Evolutionary conservation across 768 basidiomycete species (phyloP).

Genomic region (Collybiopsis luxurians): DNA sequence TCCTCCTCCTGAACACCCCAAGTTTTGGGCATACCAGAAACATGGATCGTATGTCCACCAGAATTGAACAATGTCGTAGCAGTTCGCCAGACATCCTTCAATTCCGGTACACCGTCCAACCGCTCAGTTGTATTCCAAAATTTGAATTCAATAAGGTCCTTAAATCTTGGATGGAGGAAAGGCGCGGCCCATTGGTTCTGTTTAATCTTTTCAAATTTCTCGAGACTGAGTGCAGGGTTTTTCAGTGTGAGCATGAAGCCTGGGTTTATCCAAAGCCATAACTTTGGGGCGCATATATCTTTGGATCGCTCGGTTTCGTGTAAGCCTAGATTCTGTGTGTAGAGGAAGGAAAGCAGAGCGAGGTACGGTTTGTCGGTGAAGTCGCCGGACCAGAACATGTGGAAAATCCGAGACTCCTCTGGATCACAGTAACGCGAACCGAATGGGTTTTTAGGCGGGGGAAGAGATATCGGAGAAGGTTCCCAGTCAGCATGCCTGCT

Average conservation of each 20-base stretch:
- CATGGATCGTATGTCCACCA: slow-evolving; percentile 48
- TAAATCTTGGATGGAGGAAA: slow-evolving; percentile 64
- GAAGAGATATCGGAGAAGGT: slow-evolving; percentile 39
- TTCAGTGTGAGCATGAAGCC: slow-evolving; percentile 48
- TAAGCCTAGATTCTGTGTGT: slow-evolving; percentile 66
- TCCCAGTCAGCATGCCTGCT: slow-evolving; percentile 67
- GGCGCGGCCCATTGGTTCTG: slow-evolving; percentile 70
- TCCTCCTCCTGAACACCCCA: neutral
- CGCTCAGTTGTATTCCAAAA: slow-evolving; percentile 81
- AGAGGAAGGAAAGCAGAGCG: slow-evolving; percentile 68
- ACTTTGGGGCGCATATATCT: slow-evolving; percentile 59
- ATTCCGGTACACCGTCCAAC: slow-evolving; percentile 61
- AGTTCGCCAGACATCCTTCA: slow-evolving; percentile 62
- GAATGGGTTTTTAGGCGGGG: slow-evolving; percentile 51
- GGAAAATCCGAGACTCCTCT: slow-evolving; percentile 85
- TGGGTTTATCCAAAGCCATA: slow-evolving; percentile 79
- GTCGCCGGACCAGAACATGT: slow-evolving; percentile 91
- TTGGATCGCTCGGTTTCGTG: neutral
- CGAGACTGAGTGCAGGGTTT: slow-evolving; percentile 36
- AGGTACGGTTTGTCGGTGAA: slow-evolving; percentile 79
- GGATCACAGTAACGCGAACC: slow-evolving; percentile 71
- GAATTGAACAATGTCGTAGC: slow-evolving; percentile 62
- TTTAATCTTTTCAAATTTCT: slow-evolving; percentile 54
- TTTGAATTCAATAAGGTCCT: slow-evolving; percentile 64
- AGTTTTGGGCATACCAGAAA: slow-evolving; percentile 20